Evolutionary conservation across 345 rosid species (phyloP).

Genomic region (Durio zibethinus): DNA sequence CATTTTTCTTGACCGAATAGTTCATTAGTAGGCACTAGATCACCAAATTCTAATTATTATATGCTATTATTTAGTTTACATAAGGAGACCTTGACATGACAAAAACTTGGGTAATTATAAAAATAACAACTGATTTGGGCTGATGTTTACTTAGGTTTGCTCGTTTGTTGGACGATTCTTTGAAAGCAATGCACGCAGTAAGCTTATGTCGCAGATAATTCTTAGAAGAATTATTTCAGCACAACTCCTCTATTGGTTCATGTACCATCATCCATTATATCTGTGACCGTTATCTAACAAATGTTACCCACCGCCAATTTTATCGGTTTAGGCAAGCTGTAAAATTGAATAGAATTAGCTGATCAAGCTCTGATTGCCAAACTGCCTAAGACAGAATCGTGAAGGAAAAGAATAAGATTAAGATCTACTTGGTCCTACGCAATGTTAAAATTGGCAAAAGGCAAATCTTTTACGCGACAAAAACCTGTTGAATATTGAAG

Average conservation of each 20-base stretch:
- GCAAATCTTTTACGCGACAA: neutral
- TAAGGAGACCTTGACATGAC: neutral
- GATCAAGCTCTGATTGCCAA: neutral
- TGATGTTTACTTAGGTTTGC: neutral
- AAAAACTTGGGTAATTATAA: neutral
- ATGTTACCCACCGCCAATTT: neutral
- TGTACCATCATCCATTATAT: neutral
- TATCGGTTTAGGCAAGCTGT: neutral
- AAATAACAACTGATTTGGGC: neutral
- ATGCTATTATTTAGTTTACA: neutral
- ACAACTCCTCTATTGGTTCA: neutral
- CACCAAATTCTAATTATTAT: too few species aligned
- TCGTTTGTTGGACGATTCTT: neutral
- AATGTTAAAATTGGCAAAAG: neutral
- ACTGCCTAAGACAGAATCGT: slow-evolving; percentile 25
- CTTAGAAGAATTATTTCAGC: neutral
- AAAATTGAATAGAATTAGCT: neutral
- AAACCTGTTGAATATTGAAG: neutral
- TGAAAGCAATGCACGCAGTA: neutral
- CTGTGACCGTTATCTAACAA: neutral
- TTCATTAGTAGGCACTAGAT: neutral
- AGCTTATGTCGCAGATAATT: neutral
- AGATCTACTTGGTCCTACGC: neutral
- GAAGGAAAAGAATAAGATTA: slow-evolving; percentile 18
- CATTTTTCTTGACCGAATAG: neutral